Percentiles rank a stretch among this genome's conserved stretches.
phyloP scores from a whole-genome alignment of 805 yeast genomes.

The Metschnikowia proteae region DNA sequence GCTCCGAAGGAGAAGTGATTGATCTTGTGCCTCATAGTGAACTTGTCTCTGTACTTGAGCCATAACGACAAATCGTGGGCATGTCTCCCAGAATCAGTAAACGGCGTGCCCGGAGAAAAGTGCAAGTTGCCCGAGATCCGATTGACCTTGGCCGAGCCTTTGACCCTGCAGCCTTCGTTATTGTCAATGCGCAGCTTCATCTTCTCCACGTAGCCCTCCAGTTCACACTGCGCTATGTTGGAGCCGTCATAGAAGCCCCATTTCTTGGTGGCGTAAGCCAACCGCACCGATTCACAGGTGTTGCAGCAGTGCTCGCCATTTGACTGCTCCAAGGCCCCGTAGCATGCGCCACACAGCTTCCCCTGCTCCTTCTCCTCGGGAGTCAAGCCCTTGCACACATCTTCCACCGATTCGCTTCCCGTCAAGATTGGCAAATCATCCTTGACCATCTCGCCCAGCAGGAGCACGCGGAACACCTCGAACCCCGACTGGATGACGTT shows the following conservation, averaged over 20 bases:
- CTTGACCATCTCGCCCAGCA: slow-evolving; percentile 43
- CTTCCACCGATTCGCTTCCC: slow-evolving; percentile 23
- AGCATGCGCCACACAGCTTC: slow-evolving; percentile 76
- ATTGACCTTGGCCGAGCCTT: slow-evolving; percentile 74
- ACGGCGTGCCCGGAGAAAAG: slow-evolving; percentile 92
- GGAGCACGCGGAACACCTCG: slow-evolving; percentile 59
- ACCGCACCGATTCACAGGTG: slow-evolving; percentile 74
- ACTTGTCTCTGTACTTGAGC: slow-evolving; percentile 48
- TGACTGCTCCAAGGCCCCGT: slow-evolving; percentile 57
- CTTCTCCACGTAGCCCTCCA: slow-evolving; percentile 74
- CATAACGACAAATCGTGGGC: slow-evolving; percentile 82
- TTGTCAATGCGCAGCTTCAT: slow-evolving; percentile 50
- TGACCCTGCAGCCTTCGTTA: slow-evolving; percentile 82
- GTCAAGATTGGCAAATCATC: slow-evolving; percentile 26
- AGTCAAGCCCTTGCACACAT: slow-evolving; percentile 30
- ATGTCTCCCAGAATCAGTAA: slow-evolving; percentile 57
- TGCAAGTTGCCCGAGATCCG: slow-evolving; percentile 89
- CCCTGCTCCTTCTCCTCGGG: slow-evolving; percentile 35
- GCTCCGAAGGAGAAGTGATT: slow-evolving; percentile 84
- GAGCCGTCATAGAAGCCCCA: slow-evolving; percentile 94
- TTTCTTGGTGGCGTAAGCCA: slow-evolving; percentile 68
- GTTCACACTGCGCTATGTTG: slow-evolving; percentile 85
- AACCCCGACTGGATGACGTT: slow-evolving; percentile 72
- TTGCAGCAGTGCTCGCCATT: slow-evolving; percentile 68
- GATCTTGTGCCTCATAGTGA: slow-evolving; percentile 73